These are phyloP conservation scores for Pyrenula aspistea DNA, from an alignment of 495 filamentous ascomycete genomes.

Conservation along the genomic window DNA sequence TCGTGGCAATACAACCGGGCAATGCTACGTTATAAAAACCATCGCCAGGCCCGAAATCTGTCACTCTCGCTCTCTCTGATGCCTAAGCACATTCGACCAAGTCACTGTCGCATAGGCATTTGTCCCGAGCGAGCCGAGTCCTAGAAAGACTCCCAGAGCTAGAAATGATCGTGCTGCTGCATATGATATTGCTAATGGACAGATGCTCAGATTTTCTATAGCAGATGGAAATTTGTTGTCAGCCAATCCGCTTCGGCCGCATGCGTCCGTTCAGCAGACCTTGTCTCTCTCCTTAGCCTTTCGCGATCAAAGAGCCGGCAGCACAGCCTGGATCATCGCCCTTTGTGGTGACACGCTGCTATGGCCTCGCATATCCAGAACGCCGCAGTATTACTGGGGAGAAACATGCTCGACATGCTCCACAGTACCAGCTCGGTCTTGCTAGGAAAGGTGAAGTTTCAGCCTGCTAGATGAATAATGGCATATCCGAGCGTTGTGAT, in stretches of 20 bases:
- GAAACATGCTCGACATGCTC: not conserved
- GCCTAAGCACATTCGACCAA: no score
- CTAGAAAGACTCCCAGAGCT: conserved; percentile 3
- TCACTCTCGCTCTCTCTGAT: no score
- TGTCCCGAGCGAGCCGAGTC: conserved; percentile 1
- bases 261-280: no score
- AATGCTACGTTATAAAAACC: no score
- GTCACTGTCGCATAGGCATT: conserved; percentile 4
- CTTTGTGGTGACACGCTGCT: conserved; percentile 4
- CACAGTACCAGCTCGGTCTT: not conserved
- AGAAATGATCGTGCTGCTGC: not conserved
- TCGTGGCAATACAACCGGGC: no score
- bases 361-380: conserved; percentile 9
- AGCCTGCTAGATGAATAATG: not conserved
- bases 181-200: not conserved
- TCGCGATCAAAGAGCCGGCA: conserved; percentile 2
- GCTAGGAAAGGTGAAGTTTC: not conserved
- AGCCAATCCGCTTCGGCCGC: no score
- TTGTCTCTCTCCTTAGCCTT: no score
- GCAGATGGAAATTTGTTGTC: not conserved
- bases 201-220: not conserved
- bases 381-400: conserved; percentile 3
- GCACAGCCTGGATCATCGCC: conserved; percentile 5
- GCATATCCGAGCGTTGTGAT: conserved; percentile 2
- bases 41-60: no score